phyloP scores from a whole-genome alignment of 164 flowering plant genomes.

The Piper longum region DNA sequence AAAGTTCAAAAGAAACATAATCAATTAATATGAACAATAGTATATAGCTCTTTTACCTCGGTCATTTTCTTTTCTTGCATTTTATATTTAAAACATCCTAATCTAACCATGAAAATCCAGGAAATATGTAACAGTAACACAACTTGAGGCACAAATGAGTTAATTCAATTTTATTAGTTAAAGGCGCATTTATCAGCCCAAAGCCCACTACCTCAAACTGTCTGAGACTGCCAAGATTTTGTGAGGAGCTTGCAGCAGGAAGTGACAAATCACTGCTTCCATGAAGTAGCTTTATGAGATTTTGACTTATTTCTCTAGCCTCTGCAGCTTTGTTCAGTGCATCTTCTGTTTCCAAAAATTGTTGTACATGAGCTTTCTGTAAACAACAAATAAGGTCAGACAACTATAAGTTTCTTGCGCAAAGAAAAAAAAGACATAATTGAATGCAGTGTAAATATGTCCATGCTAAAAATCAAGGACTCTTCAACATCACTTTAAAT shows the following conservation, averaged over 20 bases:
- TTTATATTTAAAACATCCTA: too few relatives aligned
- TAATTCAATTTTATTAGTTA: neutral
- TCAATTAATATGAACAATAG: too few relatives aligned
- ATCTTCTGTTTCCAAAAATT: slow-evolving; percentile 98
- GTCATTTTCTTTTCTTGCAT: too few relatives aligned
- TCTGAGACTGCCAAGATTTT: slow-evolving; percentile 67
- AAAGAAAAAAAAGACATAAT: neutral
- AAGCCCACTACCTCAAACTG: slow-evolving; percentile 62
- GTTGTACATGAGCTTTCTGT: slow-evolving; percentile 98
- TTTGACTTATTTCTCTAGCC: slow-evolving; percentile 59
- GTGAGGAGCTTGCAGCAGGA: slow-evolving; percentile 43
- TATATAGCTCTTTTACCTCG: too few relatives aligned
- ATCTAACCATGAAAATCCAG: too few relatives aligned
- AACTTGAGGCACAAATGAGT: too few relatives aligned
- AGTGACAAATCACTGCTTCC: slow-evolving; percentile 49
- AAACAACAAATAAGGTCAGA: slow-evolving; percentile 5
- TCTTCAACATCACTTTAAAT: too few relatives aligned
- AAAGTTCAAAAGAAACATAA: too few relatives aligned
- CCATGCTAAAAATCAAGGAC: too few relatives aligned
- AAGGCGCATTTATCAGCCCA: neutral
- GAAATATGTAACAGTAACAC: too few relatives aligned
- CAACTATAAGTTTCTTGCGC: neutral
- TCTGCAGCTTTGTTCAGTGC: slow-evolving; percentile 93
- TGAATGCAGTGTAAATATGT: neutral
- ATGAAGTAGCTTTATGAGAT: slow-evolving; percentile 58